These are phyloP conservation scores for Aspergillus hortae DNA, from an alignment of 2,329 filamentous ascomycete species.

Conservation along the genomic window DNA sequence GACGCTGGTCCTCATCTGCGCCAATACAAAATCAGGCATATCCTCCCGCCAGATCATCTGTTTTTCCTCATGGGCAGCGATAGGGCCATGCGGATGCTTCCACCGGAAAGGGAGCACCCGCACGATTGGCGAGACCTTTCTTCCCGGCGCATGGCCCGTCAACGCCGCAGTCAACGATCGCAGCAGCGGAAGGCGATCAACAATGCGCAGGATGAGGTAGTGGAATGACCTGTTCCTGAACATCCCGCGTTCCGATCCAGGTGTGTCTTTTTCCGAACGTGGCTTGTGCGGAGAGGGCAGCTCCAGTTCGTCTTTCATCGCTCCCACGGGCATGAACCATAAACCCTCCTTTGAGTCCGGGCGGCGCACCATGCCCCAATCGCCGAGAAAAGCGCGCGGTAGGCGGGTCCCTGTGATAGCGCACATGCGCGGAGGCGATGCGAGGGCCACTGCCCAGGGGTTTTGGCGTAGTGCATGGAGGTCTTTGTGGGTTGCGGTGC, in stretches of 20 bases:
- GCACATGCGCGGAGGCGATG: slow-evolving; percentile 36
- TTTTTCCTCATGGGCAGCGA: slow-evolving; percentile 23
- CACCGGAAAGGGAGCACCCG: slow-evolving; percentile 32
- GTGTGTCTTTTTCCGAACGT: not conserved
- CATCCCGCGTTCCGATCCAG: too few relatives aligned
- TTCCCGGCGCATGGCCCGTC: slow-evolving; percentile 3
- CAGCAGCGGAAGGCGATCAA: slow-evolving; percentile 25
- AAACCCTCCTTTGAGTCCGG: slow-evolving; percentile 18
- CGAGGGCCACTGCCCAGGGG: slow-evolving; percentile 40
- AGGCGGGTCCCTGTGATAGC: slow-evolving; percentile 28
- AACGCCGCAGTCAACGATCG: slow-evolving; percentile 16
- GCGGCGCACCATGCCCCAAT: slow-evolving; percentile 34
- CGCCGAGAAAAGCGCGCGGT: slow-evolving; percentile 30
- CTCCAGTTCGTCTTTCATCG: slow-evolving; percentile 30
- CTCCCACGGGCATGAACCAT: slow-evolving; percentile 33
- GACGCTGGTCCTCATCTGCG: slow-evolving; percentile 34
- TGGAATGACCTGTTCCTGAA: slow-evolving; percentile 5
- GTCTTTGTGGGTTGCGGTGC: slow-evolving; percentile 21
- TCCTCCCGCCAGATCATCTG: slow-evolving; percentile 46
- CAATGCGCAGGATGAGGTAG: slow-evolving; percentile 24
- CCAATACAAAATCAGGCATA: slow-evolving; percentile 43
- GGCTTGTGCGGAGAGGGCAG: not conserved
- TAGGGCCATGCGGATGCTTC: slow-evolving; percentile 30
- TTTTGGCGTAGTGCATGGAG: slow-evolving; percentile 31
- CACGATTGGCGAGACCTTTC: slow-evolving; percentile 11